phyloP scores from a whole-genome alignment of 495 filamentous ascomycete genomes.

The Rhypophila decipiens region DNA sequence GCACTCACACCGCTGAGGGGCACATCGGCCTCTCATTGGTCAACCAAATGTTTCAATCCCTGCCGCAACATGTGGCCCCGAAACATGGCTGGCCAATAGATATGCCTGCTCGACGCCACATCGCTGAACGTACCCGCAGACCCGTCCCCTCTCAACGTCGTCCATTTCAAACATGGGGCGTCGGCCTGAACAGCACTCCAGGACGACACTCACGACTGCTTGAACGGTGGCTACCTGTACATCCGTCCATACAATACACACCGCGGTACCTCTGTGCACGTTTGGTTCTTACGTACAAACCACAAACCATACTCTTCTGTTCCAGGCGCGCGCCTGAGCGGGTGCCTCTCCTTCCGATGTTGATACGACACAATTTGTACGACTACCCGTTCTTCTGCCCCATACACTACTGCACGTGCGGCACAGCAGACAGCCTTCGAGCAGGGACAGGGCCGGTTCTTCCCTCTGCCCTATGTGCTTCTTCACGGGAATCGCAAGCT shows the following conservation, averaged over 20 bases:
- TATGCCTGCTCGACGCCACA: constrained; percentile 10
- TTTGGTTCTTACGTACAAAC: no score
- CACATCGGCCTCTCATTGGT: constrained; percentile 17
- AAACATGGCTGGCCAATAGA: constrained; percentile 15
- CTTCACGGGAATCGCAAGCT: no score
- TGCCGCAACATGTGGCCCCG: constrained; percentile 12
- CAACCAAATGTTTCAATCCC: background rate
- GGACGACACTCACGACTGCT: no score
- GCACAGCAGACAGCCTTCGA: background rate
- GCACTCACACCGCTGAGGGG: constrained; percentile 18
- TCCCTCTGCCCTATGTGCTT: background rate
- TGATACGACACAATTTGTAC: no score
- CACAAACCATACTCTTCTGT: no score
- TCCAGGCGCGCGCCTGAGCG: background rate
- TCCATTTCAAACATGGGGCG: background rate
- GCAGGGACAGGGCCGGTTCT: background rate
- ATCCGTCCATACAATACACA: no score
- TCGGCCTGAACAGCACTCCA: no score
- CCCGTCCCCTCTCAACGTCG: no score
- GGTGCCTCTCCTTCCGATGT: background rate
- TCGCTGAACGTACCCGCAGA: constrained; percentile 20
- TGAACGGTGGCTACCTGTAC: no score
- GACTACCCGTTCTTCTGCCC: background rate
- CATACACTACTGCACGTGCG: background rate
- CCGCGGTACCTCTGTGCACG: no score